Evolutionary conservation across 2,329 filamentous ascomycete species (phyloP).

Genomic region (Fusarium sp.): DNA sequence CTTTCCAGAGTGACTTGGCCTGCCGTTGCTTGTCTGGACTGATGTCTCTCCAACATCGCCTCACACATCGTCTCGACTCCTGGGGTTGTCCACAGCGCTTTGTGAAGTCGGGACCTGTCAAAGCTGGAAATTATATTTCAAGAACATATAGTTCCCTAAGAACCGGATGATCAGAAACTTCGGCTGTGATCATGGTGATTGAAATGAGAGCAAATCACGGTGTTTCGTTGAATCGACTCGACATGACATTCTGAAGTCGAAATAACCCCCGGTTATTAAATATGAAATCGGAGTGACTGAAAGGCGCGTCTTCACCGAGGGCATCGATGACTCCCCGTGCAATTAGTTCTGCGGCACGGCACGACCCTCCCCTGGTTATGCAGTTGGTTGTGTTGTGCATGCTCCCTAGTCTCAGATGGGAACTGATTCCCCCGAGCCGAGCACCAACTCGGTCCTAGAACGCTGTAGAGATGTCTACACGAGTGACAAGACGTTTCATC

Average conservation of each 20-base stretch:
- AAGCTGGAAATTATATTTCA: constrained; percentile 1
- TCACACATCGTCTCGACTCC: no score
- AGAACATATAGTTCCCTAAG: constrained; percentile 7
- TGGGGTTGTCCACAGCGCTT: neutral
- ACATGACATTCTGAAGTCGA: neutral
- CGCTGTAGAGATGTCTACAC: neutral
- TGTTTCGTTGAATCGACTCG: neutral
- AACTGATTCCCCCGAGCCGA: constrained; percentile 32
- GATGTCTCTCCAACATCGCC: no score
- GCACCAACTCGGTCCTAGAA: constrained; percentile 10
- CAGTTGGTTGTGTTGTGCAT: constrained; percentile 38
- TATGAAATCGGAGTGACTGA: constrained; percentile 7
- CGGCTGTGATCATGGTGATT: constrained; percentile 10
- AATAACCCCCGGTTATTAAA: constrained; percentile 11
- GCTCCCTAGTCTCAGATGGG: constrained; percentile 27
- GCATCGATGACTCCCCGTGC: neutral
- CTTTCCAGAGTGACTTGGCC: constrained; percentile 2
- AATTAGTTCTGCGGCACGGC: constrained; percentile 17
- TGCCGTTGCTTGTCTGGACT: neutral
- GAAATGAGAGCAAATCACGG: neutral
- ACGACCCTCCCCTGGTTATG: constrained; percentile 18
- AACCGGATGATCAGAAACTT: neutral
- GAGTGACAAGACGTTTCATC: neutral
- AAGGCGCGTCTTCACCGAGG: neutral
- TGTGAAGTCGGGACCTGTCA: neutral